These are phyloP conservation scores for Lentinula raphanica DNA, from an alignment of 768 basidiomycete genomes.

Conservation along the genomic window DNA sequence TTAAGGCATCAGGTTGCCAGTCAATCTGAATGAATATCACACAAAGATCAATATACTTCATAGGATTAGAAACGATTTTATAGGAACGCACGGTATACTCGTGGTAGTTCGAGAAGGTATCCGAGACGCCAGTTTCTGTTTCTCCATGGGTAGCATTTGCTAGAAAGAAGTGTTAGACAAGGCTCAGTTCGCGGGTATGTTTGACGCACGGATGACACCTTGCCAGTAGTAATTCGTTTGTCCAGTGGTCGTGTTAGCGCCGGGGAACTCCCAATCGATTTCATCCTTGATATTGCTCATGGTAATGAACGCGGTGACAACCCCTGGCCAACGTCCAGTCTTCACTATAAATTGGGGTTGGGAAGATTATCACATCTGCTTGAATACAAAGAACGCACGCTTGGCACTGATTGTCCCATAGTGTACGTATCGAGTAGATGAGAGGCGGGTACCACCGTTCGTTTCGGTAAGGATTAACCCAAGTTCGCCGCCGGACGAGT, in stretches of 20 bases:
- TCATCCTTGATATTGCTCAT: slow-evolving; percentile 84
- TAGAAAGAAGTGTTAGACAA: slow-evolving; percentile 14
- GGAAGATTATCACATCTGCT: neutral
- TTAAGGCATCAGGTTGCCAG: slow-evolving; percentile 67
- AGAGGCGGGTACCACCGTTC: slow-evolving; percentile 74
- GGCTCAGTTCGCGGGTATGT: slow-evolving; percentile 1
- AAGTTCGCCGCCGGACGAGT: slow-evolving; percentile 57
- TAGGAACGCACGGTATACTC: slow-evolving; percentile 65
- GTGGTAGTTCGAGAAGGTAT: slow-evolving; percentile 70
- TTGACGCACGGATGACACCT: slow-evolving; percentile 54
- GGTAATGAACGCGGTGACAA: slow-evolving; percentile 81
- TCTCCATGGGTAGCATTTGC: slow-evolving; percentile 46
- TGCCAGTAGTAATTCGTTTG: slow-evolving; percentile 86
- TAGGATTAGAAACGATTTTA: neutral
- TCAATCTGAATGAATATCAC: slow-evolving; percentile 55
- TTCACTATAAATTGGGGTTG: slow-evolving; percentile 45
- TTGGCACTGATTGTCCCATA: slow-evolving; percentile 72
- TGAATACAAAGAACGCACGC: slow-evolving; percentile 31
- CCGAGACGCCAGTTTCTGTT: slow-evolving; percentile 42
- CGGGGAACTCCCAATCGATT: slow-evolving; percentile 86
- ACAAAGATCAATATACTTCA: neutral
- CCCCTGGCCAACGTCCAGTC: slow-evolving; percentile 73
- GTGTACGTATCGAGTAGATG: slow-evolving; percentile 76
- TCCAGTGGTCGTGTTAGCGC: slow-evolving; percentile 51
- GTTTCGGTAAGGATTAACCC: slow-evolving; percentile 61